phyloP scores from a whole-genome alignment of 1,284 basidiomycete species.

The Ganoderma boninense region DNA sequence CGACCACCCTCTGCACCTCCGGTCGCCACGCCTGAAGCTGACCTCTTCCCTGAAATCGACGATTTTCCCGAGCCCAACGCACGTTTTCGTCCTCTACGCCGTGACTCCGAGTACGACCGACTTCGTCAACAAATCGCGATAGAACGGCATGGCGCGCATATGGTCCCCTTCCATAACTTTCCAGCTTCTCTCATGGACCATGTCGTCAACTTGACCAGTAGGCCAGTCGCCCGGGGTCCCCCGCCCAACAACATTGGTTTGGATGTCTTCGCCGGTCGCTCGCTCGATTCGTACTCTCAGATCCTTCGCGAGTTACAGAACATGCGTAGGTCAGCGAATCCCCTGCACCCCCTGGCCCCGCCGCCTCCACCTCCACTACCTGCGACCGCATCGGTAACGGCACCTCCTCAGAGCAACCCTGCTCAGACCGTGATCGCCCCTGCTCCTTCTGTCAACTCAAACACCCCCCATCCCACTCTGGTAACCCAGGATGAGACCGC shows the following conservation, averaged over 20 bases:
- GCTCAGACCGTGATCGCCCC: not conserved
- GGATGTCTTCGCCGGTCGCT: not conserved
- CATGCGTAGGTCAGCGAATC: not conserved
- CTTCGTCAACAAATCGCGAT: not conserved
- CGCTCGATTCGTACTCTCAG: not conserved
- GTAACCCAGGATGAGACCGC: not conserved
- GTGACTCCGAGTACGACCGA: not conserved
- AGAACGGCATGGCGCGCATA: not conserved
- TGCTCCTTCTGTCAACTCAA: not conserved
- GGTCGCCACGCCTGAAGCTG: not conserved
- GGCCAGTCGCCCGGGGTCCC: slow-evolving; percentile 1
- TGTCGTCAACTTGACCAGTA: not conserved
- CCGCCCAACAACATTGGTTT: slow-evolving; percentile 1
- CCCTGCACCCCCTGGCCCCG: not conserved
- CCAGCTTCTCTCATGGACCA: not conserved
- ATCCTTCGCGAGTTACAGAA: slow-evolving; percentile 1
- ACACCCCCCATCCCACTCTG: not conserved
- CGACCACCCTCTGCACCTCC: slow-evolving; percentile 20
- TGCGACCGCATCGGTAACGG: not conserved
- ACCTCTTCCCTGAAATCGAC: not conserved
- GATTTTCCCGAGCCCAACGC: no score
- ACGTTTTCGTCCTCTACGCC: not conserved
- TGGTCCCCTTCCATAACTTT: not conserved
- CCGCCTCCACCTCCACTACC: not conserved
- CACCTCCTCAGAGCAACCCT: not conserved